Evolutionary conservation across 2,329 filamentous ascomycete genomes (phyloP).

Genomic region (Corinectria fuckeliana): DNA sequence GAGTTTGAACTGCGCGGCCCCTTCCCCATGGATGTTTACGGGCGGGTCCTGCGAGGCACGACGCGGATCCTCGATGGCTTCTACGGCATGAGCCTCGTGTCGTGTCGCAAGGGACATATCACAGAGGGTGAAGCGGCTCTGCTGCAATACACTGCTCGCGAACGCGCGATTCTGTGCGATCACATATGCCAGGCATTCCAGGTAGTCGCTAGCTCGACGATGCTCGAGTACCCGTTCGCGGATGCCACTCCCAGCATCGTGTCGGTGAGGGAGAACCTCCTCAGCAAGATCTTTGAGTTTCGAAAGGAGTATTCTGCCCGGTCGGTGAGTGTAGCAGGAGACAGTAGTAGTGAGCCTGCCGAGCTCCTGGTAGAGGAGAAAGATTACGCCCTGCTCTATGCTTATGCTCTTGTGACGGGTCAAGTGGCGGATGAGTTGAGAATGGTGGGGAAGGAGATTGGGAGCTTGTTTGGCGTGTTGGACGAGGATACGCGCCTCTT

Average conservation of each 20-base stretch:
- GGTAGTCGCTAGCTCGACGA: constrained; percentile 90
- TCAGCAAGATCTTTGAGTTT: constrained; percentile 89
- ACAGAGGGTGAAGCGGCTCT: constrained; percentile 83
- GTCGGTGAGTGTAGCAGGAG: constrained; percentile 29
- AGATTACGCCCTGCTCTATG: constrained; percentile 92
- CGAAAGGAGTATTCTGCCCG: constrained; percentile 65
- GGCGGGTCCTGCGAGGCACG: constrained; percentile 77
- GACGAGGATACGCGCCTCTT: constrained; percentile 32
- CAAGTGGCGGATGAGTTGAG: constrained; percentile 70
- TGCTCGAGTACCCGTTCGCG: constrained; percentile 90
- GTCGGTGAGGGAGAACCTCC: constrained; percentile 78
- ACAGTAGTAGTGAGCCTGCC: constrained; percentile 23
- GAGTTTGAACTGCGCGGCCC: constrained; percentile 90
- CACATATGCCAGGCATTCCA: constrained; percentile 87
- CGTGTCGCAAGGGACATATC: constrained; percentile 77
- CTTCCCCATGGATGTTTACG: constrained; percentile 77
- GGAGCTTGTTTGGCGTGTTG: constrained; percentile 29
- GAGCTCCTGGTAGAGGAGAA: constrained; percentile 63
- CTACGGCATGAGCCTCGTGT: constrained; percentile 93
- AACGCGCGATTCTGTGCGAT: constrained; percentile 81
- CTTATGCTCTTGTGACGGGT: constrained; percentile 77
- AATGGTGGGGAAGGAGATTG: constrained; percentile 59
- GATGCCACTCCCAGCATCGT: constrained; percentile 86
- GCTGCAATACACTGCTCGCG: constrained; percentile 76
- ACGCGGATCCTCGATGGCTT: constrained; percentile 88